Evolutionary conservation across 176 grass and related monocot species (phyloP).

Genomic region (Juncus inflexus): DNA sequence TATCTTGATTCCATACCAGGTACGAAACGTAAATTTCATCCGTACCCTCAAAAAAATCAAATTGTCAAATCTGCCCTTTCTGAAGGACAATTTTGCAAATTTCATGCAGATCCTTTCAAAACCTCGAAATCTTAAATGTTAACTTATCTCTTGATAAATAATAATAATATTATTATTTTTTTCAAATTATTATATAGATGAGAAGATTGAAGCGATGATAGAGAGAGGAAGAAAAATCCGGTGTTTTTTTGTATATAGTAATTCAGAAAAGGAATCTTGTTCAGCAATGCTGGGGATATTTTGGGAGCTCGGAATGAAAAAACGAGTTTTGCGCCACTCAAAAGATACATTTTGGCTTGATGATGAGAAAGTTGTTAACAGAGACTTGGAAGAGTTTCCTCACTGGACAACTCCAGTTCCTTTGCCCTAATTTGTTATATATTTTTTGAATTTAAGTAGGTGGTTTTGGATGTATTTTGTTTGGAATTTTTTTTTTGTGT

Average conservation of each 20-base stretch:
- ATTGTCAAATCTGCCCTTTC: no score
- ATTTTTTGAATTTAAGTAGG: not conserved
- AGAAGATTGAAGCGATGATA: slow-evolving; percentile 69
- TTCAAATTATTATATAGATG: slow-evolving; percentile 39
- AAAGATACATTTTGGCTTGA: slow-evolving; percentile 91
- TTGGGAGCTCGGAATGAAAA: slow-evolving; percentile 80
- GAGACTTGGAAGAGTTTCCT: slow-evolving; percentile 67
- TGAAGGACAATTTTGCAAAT: no score
- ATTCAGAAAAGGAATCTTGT: slow-evolving; percentile 48
- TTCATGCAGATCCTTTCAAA: no score
- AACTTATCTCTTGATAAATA: not conserved
- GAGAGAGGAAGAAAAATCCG: slow-evolving; percentile 49
- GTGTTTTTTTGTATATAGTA: slow-evolving; percentile 71
- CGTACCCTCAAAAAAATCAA: not conserved
- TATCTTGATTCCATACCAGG: slow-evolving; percentile 87
- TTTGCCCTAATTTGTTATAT: not conserved
- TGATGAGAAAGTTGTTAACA: slow-evolving; percentile 63
- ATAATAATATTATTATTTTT: no score
- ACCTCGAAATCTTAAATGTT: no score
- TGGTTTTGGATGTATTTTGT: not conserved
- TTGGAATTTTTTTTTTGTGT: slow-evolving; percentile 9
- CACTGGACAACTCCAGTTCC: slow-evolving; percentile 67
- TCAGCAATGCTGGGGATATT: slow-evolving; percentile 81
- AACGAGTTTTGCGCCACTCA: slow-evolving; percentile 73
- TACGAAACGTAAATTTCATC: slow-evolving; percentile 6